Conservation (phyloP, 2,329 filamentous ascomycete genomes). For the Cladosporium velox region DNA sequence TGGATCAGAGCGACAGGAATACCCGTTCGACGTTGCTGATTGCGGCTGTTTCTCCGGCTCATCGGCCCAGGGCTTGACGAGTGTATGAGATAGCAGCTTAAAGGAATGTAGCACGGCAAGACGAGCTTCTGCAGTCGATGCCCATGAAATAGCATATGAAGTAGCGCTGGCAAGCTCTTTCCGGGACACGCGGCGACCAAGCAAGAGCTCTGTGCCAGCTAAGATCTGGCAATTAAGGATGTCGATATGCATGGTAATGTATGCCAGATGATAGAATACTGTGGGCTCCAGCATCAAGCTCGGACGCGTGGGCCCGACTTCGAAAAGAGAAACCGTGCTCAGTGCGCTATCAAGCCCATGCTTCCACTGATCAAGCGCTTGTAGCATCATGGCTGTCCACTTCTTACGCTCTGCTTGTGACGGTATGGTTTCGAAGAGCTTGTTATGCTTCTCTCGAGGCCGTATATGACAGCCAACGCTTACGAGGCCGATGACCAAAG, state of each 20-base stretch:
- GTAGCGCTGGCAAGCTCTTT: constrained; percentile 75
- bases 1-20: constrained; percentile 83
- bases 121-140: constrained; percentile 77
- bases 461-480: constrained; percentile 97
- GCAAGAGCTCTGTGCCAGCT: constrained; percentile 76
- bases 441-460: constrained; percentile 87
- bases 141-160: constrained; percentile 88
- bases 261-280: constrained; percentile 84
- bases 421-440: constrained; percentile 76
- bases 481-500: constrained; percentile 86
- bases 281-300: constrained; percentile 61
- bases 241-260: constrained; percentile 96
- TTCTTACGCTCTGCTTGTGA: constrained; percentile 83
- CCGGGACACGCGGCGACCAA: constrained; percentile 78
- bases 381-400: constrained; percentile 80
- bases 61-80: not conserved
- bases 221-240: constrained; percentile 95
- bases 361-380: constrained; percentile 91
- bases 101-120: constrained; percentile 90
- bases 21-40: constrained; percentile 41
- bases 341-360: constrained; percentile 81
- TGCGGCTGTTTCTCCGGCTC: not conserved
- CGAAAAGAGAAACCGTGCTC: constrained; percentile 45
- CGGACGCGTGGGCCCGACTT: not conserved
- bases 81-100: constrained; percentile 71